Percentiles rank a stretch among this genome's conserved stretches.
Conservation (phyloP, 2,329 filamentous ascomycete species). For the Cladosporium sphaerospermum region DNA sequence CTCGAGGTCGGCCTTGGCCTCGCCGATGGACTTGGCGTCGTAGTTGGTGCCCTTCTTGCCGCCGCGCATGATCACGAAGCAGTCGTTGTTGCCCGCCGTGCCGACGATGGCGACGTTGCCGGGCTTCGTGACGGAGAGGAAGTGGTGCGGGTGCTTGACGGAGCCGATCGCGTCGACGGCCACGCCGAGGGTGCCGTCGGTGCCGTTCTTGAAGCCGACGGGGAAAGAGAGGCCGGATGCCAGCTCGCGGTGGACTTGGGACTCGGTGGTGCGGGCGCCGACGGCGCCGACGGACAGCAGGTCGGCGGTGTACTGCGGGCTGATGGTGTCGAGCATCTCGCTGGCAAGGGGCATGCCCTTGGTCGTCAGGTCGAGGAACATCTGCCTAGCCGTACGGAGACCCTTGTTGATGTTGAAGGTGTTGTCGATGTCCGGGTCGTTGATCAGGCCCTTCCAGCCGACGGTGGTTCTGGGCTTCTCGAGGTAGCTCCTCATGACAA, state of each 20-base stretch:
- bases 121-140: constrained; percentile 98
- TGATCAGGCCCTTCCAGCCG: constrained; percentile 98
- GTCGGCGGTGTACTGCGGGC: constrained; percentile 93
- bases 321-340: constrained; percentile 99
- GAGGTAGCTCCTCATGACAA: constrained; percentile 97
- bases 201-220: constrained; percentile 99
- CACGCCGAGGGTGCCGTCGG: constrained; percentile 82
- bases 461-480: constrained; percentile 98
- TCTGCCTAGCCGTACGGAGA: constrained; percentile 79
- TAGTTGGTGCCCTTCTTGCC: constrained; percentile 91
- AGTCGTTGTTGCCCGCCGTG: constrained; percentile 91
- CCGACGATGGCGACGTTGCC: constrained; percentile 90
- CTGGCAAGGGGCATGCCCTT: constrained; percentile 90
- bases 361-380: constrained; percentile 85
- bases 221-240: constrained; percentile 94
- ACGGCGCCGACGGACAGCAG: constrained; percentile 93
- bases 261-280: constrained; percentile 92
- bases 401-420: constrained; percentile 99
- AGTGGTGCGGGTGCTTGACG: constrained; percentile 81
- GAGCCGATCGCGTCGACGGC: constrained; percentile 90
- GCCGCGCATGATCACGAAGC: constrained; percentile 91
- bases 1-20: constrained; percentile 67
- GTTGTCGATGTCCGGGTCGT: constrained; percentile 95
- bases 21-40: constrained; percentile 75
- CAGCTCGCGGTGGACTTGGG: constrained; percentile 90